Base-by-base conservation (phyloP, 768 basidiomycete species). In the Polyporus arcularius region DNA sequence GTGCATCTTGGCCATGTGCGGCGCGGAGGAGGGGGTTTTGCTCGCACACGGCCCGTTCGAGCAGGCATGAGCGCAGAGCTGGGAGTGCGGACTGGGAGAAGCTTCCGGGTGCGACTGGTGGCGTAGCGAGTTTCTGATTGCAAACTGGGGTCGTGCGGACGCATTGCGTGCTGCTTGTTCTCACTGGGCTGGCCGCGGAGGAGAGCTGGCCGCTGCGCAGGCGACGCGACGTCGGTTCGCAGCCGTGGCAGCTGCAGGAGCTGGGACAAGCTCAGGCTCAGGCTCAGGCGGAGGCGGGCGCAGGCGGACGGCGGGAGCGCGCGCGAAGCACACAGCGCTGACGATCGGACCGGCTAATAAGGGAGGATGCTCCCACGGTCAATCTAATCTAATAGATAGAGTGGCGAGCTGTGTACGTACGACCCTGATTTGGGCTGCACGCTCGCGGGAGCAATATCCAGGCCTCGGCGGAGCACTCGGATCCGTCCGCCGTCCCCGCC, bases 381-480 rank as follows among this genome's bases (percentile, higher is more conserved):
- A 60, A 62, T 65, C 61, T 63, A 57, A 65, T 65, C 64, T 56
- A 59, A 43, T 52, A 62, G 65, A 65, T 60, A 59, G 51, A 50
- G 57, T 61, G 60, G 50, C 31, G 55, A 55, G 65, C 55, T 55
- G 62, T 59, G 57, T 54, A 60, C 61, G 58, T 63, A 63, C 59
- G 65, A 55, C 53, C 58, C 49, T 63, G 59, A 58, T 60, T 60
- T 40, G 51, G 56, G 50, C 31, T 31, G 52, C 52, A 32, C 21
- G 49, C 40, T 66, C 65, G 65, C 65, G 65, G 65, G 65, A 66
- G 65, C 61, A 66, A 51, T 63, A 41, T 47, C 4, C 18, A 14
- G 7, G 28, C 28, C 18, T 14, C 48, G 11, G 26, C 48, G 11
- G 8, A 15, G 32, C 32, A 16, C 12, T 6, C 51, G 8, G 30